Base-by-base conservation (phyloP, 306 rosid genomes). In the Citrullus colocynthis region DNA sequence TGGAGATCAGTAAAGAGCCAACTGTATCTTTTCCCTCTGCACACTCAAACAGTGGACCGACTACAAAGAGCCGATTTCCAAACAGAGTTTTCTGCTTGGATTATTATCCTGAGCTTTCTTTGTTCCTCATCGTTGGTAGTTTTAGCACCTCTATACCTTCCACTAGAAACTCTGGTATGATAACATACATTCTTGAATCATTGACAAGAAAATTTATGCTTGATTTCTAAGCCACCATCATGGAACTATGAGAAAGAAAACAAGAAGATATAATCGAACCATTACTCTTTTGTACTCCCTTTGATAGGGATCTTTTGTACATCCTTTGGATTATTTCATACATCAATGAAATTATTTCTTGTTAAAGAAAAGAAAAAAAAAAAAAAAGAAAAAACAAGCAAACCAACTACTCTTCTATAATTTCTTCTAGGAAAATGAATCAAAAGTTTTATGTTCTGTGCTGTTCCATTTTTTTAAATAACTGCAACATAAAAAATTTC, bases 1-100 rank as follows among this genome's bases (percentile, higher is more conserved):
- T 95, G 79, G 97, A 90, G 86, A 86, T 92, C 73, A 85, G 85
- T 83, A 83, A 80, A 80, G 94, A 89, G 56, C 91, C 93, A 79
- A 86, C 80, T 82, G 77, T 81, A 78, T 80, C 96, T 74, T 54
- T 88, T 42, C 65, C 84, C 82, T 79, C 90, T 41, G 84, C 77
- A 12, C 75, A 45, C 56, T 62, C 81, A 37, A 80, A 86, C 63
- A 82, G 82, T 84, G 87, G 86, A 78, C 80, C 83, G 58, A 82
- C 78, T 21, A 78, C 41, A 49, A 78, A 73, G 82, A 81, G 85
- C 66, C 82, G 70, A 85, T 78, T 88, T 58, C 79, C 83, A 69
- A 84, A 79, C 83, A 83, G 70, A 77, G 81, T 91, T 80, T 80
- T 88, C 80, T 85, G 93, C 79, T 81, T 80, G 75, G 96, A 91